Conservation (phyloP, 768 basidiomycete species). For the Rhodotorula graminis region DNA sequence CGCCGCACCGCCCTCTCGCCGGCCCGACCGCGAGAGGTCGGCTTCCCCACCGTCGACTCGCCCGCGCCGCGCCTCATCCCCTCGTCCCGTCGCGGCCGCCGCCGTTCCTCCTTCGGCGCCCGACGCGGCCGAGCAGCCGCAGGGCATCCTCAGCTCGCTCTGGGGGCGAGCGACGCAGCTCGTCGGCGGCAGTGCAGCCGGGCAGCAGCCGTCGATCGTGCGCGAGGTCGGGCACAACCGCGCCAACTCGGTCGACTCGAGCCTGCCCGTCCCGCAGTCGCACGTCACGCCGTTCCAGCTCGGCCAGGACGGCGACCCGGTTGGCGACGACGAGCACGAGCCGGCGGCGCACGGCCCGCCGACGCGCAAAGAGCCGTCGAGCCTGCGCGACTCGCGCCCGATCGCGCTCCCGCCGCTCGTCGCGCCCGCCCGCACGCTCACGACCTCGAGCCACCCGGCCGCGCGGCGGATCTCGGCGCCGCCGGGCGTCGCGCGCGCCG, state of each 20-base stretch:
- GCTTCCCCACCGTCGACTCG: neutral
- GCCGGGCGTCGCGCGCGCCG: neutral
- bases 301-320: neutral
- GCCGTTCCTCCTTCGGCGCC: neutral
- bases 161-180: slow-evolving; percentile 16
- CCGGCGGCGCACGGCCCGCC: neutral
- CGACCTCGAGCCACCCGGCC: neutral
- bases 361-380: neutral
- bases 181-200: slow-evolving; percentile 4
- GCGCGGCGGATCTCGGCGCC: neutral
- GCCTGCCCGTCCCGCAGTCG: neutral
- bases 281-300: slow-evolving; percentile 13
- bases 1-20: neutral
- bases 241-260: neutral
- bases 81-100: neutral
- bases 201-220: neutral
- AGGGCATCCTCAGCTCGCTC: slow-evolving; percentile 4
- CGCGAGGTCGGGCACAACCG: neutral
- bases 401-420: neutral
- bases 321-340: neutral
- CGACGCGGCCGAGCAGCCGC: neutral
- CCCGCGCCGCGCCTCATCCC: neutral
- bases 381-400: neutral
- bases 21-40: neutral
- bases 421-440: neutral